Percentiles rank a stretch among this genome's conserved stretches.
These are phyloP conservation scores for Aspergillus transmontanensis DNA, from an alignment of 2,329 filamentous ascomycete species.

Conservation along the genomic window DNA sequence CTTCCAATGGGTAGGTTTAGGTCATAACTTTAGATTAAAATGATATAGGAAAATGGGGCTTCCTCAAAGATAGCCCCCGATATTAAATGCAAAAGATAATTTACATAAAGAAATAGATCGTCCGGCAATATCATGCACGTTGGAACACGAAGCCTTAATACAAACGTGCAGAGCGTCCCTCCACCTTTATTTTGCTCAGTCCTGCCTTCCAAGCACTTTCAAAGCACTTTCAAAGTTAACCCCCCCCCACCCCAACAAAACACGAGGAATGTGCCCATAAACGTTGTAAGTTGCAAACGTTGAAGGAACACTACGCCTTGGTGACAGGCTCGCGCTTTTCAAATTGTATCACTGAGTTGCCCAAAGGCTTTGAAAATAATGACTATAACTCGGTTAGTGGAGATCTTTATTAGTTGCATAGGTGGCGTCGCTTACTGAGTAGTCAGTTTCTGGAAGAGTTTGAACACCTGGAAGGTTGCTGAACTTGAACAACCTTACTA, in stretches of 20 bases:
- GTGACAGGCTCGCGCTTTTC: constrained; percentile 51
- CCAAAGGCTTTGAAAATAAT: constrained; percentile 72
- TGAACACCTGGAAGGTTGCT: constrained; percentile 53
- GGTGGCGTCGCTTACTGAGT: constrained; percentile 46
- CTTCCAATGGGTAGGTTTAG: not conserved
- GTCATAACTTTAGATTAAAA: not conserved
- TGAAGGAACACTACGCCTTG: constrained; percentile 28
- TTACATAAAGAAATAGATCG: constrained; percentile 5
- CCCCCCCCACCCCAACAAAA: not conserved
- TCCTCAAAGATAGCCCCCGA: not conserved
- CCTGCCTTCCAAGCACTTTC: not conserved
- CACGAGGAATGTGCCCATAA: not conserved
- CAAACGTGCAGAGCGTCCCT: not conserved
- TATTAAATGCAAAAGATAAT: not conserved
- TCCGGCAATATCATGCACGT: too few species aligned
- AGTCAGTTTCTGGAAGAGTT: constrained; percentile 55
- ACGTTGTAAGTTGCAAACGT: constrained; percentile 3
- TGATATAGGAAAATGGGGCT: not conserved
- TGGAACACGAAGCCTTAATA: not conserved
- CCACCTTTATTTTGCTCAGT: not conserved
- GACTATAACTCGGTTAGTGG: constrained; percentile 37
- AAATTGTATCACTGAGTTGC: constrained; percentile 73
- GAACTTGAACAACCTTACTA: constrained; percentile 80
- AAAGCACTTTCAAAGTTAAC: not conserved
- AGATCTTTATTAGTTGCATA: not conserved